Percentiles rank a stretch among this genome's conserved stretches.
Evolutionary conservation across 345 rosid species (phyloP).

Genomic region (Rhizophora apiculata): DNA sequence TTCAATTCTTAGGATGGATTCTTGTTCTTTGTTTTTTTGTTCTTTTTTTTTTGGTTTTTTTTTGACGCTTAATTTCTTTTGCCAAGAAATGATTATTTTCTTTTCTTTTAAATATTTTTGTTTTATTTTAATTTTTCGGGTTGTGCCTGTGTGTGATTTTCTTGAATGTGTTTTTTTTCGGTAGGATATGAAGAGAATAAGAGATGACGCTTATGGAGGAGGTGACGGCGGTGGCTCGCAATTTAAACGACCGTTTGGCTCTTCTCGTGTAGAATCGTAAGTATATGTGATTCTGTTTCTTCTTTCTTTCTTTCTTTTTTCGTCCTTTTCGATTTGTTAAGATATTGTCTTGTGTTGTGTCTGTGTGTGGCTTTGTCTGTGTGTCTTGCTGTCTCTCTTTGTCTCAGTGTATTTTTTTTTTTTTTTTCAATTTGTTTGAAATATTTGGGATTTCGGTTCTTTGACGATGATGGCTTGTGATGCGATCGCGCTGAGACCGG

Average conservation of each 20-base stretch:
- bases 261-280: constrained; percentile 85
- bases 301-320: too few relatives aligned
- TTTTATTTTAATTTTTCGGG: not conserved
- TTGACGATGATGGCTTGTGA: not conserved
- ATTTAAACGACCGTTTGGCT: constrained; percentile 65
- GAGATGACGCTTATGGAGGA: constrained; percentile 48
- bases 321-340: too few relatives aligned
- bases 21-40: not conserved
- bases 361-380: too few relatives aligned
- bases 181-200: constrained; percentile 59
- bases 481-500: constrained; percentile 6
- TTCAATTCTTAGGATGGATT: not conserved
- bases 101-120: not conserved
- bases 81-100: not conserved
- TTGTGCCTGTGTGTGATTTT: too few relatives aligned
- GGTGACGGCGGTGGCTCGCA: constrained; percentile 37
- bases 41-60: not conserved
- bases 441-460: not conserved
- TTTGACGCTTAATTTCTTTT: not conserved
- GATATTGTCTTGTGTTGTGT: too few relatives aligned
- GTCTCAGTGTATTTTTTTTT: not conserved
- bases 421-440: not conserved
- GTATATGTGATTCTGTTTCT: constrained; percentile 12
- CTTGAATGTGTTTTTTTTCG: not conserved
- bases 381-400: too few relatives aligned